These are phyloP conservation scores for Calocera cornea DNA, from an alignment of 768 basidiomycete genomes.

Conservation along the genomic window DNA sequence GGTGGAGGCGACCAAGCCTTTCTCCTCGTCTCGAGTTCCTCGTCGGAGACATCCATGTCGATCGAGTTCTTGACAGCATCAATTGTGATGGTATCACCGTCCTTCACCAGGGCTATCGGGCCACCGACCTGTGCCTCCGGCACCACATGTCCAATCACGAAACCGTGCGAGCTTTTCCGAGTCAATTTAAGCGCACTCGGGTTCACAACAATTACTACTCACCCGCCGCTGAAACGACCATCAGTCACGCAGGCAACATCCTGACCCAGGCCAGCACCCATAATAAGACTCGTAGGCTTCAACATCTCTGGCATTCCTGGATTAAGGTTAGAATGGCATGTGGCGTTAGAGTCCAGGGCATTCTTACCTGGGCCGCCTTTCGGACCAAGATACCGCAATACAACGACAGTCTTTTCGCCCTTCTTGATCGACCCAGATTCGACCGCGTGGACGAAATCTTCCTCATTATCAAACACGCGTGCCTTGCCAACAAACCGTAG, in stretches of 20 bases:
- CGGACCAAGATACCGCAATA: conserved; percentile 90
- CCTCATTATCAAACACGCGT: conserved; percentile 82
- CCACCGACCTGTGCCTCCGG: conserved; percentile 93
- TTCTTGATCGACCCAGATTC: conserved; percentile 78
- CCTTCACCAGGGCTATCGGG: conserved; percentile 77
- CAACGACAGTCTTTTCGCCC: conserved; percentile 93
- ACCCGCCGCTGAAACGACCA: conserved; percentile 97
- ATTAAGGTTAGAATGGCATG: conserved; percentile 11
- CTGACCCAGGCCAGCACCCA: conserved; percentile 92
- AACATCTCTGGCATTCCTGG: conserved; percentile 99
- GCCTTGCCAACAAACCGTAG: conserved; percentile 82
- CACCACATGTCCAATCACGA: conserved; percentile 92
- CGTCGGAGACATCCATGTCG: conserved; percentile 53
- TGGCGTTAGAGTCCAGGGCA: neutral
- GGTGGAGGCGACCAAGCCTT: conserved; percentile 71
- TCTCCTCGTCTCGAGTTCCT: conserved; percentile 63
- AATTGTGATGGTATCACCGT: conserved; percentile 77
- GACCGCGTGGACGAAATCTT: conserved; percentile 74
- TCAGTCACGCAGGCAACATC: conserved; percentile 97
- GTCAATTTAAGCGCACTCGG: conserved; percentile 11
- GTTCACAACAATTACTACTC: conserved; percentile 23
- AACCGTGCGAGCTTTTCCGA: conserved; percentile 70
- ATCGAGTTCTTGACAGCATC: conserved; percentile 81
- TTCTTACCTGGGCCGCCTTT: conserved; percentile 84
- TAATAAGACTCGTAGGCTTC: conserved; percentile 93